Base-by-base conservation (phyloP, 208 protist species). In the Wallacemonas rigidus region DNA sequence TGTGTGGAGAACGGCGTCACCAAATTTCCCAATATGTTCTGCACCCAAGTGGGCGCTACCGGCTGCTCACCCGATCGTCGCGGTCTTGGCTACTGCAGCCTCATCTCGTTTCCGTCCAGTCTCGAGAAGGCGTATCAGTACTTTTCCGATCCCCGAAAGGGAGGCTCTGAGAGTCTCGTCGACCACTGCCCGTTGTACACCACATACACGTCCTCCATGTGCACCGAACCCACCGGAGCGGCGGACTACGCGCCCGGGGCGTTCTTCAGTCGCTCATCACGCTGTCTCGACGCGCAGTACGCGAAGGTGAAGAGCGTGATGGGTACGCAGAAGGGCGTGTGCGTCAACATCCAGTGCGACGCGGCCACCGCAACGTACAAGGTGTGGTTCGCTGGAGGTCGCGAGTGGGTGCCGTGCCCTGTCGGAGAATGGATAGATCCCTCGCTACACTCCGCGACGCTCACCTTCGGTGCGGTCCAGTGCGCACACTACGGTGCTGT, bases 11-110 rank as follows among this genome's bases (percentile, higher is more conserved):
- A 76, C 55, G 77, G 72, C 9, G 36, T 60, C 12, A 72, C 50
- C 12, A 45, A 45, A 43, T 80, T 70, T 58, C 73, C 77, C 2
- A 43, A 61, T 2, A 75, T 81, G 76, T 85, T 85, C 57, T 85
- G 80, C 62, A 77, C 36, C 17, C 47, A 45, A 3, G 5, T 5
- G 2, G 48, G 55, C 2, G 55, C 43, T 0, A 26, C 4, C 12
- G 51, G 17, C 47, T 88, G 83, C 44, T 63, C 83, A 2, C 39
- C 68, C 35, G 79, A 85, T 48, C 67, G 61, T 41, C n/a, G 41
- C 2, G 65, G 54, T 12, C 53, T 80, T 1, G 77, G 81, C 9
- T 64, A 57, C 17, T 86, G 81, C 69, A 2, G 41, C 44, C 2
- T 79, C 47, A 26, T 38, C 53, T 43, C 35, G 11, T 48, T 61